Conservation (phyloP, 177 flowering plant species). For the Vitis hybrid region DNA sequence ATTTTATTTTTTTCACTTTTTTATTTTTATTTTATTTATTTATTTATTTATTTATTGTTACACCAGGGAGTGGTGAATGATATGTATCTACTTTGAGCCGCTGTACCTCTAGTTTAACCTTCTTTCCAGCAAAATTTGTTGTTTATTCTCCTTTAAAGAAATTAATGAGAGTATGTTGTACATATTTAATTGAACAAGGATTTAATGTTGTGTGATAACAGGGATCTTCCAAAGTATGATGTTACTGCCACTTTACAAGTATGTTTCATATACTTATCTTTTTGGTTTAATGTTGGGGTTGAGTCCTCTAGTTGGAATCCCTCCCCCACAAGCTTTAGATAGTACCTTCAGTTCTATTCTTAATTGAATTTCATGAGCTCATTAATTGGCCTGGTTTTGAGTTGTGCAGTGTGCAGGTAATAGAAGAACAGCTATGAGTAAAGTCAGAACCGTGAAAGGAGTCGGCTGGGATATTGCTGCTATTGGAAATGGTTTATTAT, state of each 20-base stretch:
- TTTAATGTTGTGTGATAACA: constrained; percentile 25
- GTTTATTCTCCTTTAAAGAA: background rate
- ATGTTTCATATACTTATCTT: constrained; percentile 3
- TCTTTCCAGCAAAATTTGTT: background rate
- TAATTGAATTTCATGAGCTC: background rate
- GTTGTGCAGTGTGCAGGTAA: constrained; percentile 91
- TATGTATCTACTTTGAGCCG: background rate
- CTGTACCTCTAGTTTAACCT: background rate
- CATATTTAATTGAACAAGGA: constrained; percentile 2
- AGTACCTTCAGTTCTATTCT: background rate
- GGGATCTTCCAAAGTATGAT: constrained; percentile 82
- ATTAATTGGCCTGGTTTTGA: constrained; percentile 6
- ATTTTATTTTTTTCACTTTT: too few relatives aligned
- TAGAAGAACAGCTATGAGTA: constrained; percentile 98
- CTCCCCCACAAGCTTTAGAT: background rate
- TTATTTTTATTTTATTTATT: background rate
- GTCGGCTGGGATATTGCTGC: constrained; percentile 99
- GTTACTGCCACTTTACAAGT: constrained; percentile 96
- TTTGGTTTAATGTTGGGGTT: background rate
- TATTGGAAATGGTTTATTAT: constrained; percentile 80
- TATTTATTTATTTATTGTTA: background rate
- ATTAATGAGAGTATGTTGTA: background rate
- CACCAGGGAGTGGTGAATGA: background rate
- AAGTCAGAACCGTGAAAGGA: constrained; percentile 71
- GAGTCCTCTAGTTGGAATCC: background rate